Conservation (phyloP, 805 yeast species). For the Ogataea salicorniae region DNA sequence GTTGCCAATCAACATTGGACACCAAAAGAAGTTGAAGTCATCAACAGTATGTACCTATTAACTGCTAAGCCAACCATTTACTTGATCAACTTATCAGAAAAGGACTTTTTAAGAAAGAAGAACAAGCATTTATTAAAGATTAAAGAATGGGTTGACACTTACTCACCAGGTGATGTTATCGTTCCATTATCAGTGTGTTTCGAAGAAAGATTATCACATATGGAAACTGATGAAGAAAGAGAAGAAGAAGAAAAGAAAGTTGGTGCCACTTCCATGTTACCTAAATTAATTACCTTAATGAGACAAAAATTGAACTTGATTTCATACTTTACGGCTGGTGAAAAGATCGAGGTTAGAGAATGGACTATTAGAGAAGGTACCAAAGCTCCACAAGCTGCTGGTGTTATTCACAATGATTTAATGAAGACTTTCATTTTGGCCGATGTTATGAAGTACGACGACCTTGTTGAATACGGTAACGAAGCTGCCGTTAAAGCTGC, state of each 20-base stretch:
- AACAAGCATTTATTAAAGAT: constrained; percentile 51
- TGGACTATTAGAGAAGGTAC: constrained; percentile 80
- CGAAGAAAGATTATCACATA: constrained; percentile 85
- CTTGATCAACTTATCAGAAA: constrained; percentile 65
- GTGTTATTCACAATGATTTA: constrained; percentile 81
- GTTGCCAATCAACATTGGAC: constrained; percentile 59
- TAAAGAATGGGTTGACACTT: constrained; percentile 57
- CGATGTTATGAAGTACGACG: constrained; percentile 64
- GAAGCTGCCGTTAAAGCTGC: constrained; percentile 46
- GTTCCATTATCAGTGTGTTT: constrained; percentile 90
- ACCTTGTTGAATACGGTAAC: constrained; percentile 48
- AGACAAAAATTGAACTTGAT: constrained; percentile 64
- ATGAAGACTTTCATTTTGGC: constrained; percentile 79
- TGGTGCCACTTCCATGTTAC: constrained; percentile 47
- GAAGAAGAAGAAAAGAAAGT: constrained; percentile 31
- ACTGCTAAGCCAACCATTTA: constrained; percentile 89
- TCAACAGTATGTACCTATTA: constrained; percentile 66
- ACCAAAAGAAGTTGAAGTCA: constrained; percentile 55
- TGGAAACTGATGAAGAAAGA: constrained; percentile 61
- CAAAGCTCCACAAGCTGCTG: constrained; percentile 86
- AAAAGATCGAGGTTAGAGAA: constrained; percentile 69
- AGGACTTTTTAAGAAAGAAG: constrained; percentile 52
- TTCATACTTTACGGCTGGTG: constrained; percentile 85
- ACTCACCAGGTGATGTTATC: constrained; percentile 73
- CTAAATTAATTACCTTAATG: constrained; percentile 61